Percentiles rank a stretch among this genome's conserved stretches.
These are phyloP conservation scores for Agroathelia rolfsii DNA, from an alignment of 1,284 basidiomycete genomes.

Conservation along the genomic window DNA sequence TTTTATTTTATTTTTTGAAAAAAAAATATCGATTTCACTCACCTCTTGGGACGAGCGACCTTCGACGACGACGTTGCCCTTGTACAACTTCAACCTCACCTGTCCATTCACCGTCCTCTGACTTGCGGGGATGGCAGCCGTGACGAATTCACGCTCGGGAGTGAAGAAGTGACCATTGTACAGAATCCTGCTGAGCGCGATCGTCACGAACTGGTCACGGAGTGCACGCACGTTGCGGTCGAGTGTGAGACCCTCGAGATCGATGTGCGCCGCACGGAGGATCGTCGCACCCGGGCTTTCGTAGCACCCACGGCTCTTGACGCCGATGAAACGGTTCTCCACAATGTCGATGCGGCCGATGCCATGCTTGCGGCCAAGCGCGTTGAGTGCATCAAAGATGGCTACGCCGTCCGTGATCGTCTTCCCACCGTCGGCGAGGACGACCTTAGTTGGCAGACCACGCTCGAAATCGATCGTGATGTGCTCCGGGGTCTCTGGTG, in stretches of 20 bases:
- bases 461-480: slow-evolving; percentile 80
- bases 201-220: slow-evolving; percentile 91
- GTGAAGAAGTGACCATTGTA: slow-evolving; percentile 99
- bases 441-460: slow-evolving; percentile 81
- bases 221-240: slow-evolving; percentile 95
- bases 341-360: slow-evolving; percentile 97
- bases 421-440: slow-evolving; percentile 38
- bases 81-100: slow-evolving; percentile 88
- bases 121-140: slow-evolving; percentile 80
- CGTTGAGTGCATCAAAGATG: slow-evolving; percentile 89
- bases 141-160: slow-evolving; percentile 93
- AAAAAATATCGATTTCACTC: too few relatives aligned
- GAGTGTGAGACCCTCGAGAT: slow-evolving; percentile 93
- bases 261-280: slow-evolving; percentile 90
- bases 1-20: too few relatives aligned
- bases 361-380: slow-evolving; percentile 89
- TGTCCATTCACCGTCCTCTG: slow-evolving; percentile 95
- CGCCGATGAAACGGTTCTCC: slow-evolving; percentile 98
- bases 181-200: slow-evolving; percentile 83
- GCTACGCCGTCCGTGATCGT: slow-evolving; percentile 88
- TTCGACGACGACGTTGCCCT: slow-evolving; percentile 93
- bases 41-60: slow-evolving; percentile 87
- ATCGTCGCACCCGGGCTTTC: slow-evolving; percentile 96
- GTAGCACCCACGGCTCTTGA: slow-evolving; percentile 98
- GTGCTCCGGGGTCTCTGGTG: slow-evolving; percentile 74